These are phyloP conservation scores for Ceriops decandra DNA, from an alignment of 345 rosid genomes.

Conservation along the genomic window DNA sequence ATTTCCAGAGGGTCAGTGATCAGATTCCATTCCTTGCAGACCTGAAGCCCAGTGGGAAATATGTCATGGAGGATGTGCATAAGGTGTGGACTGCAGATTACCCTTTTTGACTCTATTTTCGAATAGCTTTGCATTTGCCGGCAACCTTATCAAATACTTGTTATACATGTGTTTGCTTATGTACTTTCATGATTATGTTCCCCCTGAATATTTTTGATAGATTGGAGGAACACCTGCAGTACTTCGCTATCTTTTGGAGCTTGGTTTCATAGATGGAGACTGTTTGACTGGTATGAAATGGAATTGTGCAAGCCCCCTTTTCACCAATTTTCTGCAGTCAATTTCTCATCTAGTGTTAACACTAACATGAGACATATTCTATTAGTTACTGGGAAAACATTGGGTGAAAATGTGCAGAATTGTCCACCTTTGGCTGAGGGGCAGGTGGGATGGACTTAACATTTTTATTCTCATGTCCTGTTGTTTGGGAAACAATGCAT, in stretches of 20 bases:
- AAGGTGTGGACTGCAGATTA: slow-evolving; percentile 50
- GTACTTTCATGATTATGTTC: background rate
- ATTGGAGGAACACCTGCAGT: slow-evolving; percentile 81
- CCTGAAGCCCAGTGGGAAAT: slow-evolving; percentile 96
- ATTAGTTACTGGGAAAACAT: slow-evolving; percentile 86
- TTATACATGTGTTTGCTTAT: background rate
- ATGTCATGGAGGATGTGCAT: slow-evolving; percentile 96
- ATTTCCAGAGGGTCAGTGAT: slow-evolving; percentile 94
- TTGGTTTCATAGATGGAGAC: slow-evolving; percentile 59
- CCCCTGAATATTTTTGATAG: slow-evolving; percentile 23
- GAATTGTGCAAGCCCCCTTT: slow-evolving; percentile 4
- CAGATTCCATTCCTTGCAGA: slow-evolving; percentile 91
- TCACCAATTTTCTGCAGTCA: slow-evolving; percentile 7
- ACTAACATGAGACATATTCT: slow-evolving; percentile 15
- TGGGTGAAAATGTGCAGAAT: slow-evolving; percentile 68
- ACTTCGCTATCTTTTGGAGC: slow-evolving; percentile 64
- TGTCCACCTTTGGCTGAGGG: slow-evolving; percentile 70
- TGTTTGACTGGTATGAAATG: slow-evolving; percentile 64
- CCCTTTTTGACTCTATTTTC: slow-evolving; percentile 7
- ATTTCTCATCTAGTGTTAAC: background rate
- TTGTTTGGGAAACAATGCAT: background rate
- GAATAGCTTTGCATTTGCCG: background rate
- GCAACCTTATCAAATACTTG: background rate
- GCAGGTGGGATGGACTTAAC: slow-evolving; percentile 49
- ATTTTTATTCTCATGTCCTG: background rate